Evolutionary conservation across 2,329 filamentous ascomycete genomes (phyloP), one percentile per base, ranked within the genome.

Genomic region (Epichloe typhina): DNA sequence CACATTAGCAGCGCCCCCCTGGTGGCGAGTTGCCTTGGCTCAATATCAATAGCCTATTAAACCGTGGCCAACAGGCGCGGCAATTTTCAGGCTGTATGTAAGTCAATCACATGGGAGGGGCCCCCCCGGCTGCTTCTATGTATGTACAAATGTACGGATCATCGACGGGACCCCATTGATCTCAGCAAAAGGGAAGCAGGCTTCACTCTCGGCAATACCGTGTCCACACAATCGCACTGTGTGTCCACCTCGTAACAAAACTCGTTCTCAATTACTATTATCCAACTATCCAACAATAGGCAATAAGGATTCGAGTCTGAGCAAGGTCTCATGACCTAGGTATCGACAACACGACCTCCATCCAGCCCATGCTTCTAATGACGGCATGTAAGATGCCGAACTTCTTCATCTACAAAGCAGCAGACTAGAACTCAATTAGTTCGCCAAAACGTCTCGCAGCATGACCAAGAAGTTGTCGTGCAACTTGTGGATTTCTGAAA

Each of bases 401-500:
- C 17, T 13, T 38, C 40, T 13, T 42, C 3, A 12, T 23, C 21
- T 13, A 19, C 11, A 13, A 46, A n/a, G n/a, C 19, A 35, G 17
- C 19, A 37, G 36, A 46, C 7, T 31, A 17, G 13, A 33, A n/a
- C 46, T 48, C 77, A 91, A 60, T 31, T 11, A 31, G 1, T 86
- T 79, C 26, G 88, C 87, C 61, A 95, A 72, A 40, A 95, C 88
- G 60, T 81, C 77, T 58, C 89, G 79, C 62, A 95, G 68, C 86
- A 95, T 93, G 47, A 77, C 72, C 63, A 91, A 67, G 66, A 96
- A 95, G 55, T 84, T 82, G 4, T 88, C 85, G 58, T 80, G 80
- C 61, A 96, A 68, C 65, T 89, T 90, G 61, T 86, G 74, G 48
- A 95, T 77, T 71, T 95, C 89, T 23, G 68, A 72, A n/a, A 95